Evolutionary conservation across 2,329 filamentous ascomycete genomes (phyloP).

Genomic region (Pestalotiopsis fici): DNA sequence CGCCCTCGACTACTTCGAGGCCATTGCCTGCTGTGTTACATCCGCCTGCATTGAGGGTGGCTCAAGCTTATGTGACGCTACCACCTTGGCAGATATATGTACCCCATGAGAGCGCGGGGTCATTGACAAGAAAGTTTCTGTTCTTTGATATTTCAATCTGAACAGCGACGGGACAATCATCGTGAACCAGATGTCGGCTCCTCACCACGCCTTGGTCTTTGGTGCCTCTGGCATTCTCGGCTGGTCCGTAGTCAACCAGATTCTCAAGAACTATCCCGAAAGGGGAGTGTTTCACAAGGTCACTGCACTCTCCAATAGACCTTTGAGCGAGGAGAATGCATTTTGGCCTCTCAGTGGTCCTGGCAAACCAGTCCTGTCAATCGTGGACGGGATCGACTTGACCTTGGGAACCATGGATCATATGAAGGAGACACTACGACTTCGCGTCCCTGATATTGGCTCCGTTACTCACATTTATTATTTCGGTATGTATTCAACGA

Average conservation of each 20-base stretch:
- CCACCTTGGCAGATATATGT: no score
- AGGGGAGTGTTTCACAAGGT: background rate
- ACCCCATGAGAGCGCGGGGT: no score
- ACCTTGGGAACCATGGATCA: background rate
- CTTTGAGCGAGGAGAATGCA: background rate
- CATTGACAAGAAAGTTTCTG: no score
- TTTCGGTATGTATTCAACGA: background rate
- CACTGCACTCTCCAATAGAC: background rate
- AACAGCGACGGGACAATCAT: background rate
- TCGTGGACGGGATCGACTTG: background rate
- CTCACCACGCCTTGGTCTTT: background rate
- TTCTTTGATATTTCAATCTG: no score
- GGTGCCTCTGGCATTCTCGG: conserved; percentile 1
- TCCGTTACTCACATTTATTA: background rate
- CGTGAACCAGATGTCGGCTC: background rate
- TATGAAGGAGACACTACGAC: background rate
- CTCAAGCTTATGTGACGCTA: no score
- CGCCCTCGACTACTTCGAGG: no score
- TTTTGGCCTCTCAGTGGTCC: background rate
- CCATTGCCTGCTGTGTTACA: no score
- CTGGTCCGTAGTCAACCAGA: conserved; percentile 1
- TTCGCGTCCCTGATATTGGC: background rate
- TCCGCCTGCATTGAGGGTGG: no score
- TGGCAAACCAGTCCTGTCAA: background rate
- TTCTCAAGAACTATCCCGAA: background rate